A percentile compares a stretch with the other conserved stretches of the same genome.
Evolutionary conservation across 148 eudicot species (phyloP).

Genomic region (Rhododendron kiyosumense): DNA sequence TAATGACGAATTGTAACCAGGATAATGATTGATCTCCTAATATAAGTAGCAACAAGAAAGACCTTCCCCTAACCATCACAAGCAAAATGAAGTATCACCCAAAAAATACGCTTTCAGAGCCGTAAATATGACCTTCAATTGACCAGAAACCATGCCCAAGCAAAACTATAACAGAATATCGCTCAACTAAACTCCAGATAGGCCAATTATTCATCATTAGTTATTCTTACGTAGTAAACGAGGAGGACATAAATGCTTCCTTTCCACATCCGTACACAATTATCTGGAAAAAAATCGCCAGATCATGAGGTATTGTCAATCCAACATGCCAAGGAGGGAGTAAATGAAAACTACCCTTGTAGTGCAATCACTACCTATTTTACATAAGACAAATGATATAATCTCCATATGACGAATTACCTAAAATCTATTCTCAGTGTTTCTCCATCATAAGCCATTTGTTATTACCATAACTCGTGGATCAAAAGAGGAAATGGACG

Average conservation of each 20-base stretch:
- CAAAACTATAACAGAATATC: neutral
- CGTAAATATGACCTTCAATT: neutral
- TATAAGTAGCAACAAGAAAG: neutral
- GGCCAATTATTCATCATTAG: neutral
- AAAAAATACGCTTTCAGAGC: neutral
- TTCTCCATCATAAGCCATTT: neutral
- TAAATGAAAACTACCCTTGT: no score
- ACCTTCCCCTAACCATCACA: neutral
- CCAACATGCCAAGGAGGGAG: neutral
- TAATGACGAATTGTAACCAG: neutral
- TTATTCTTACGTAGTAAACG: neutral
- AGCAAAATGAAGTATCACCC: neutral
- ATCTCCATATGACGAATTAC: neutral
- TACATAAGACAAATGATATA: neutral
- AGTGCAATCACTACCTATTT: neutral
- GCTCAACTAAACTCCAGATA: neutral
- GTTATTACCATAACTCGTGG: neutral
- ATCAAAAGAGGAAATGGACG: neutral
- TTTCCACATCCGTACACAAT: slow-evolving; percentile 5
- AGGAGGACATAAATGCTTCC: slow-evolving; percentile 18
- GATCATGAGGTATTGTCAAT: neutral
- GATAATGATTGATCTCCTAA: neutral
- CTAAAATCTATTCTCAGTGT: neutral
- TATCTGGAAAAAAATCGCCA: slow-evolving; percentile 15
- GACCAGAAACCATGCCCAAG: neutral